These are phyloP conservation scores for Clathrus columnatus DNA, from an alignment of 768 basidiomycete species.

Conservation along the genomic window DNA sequence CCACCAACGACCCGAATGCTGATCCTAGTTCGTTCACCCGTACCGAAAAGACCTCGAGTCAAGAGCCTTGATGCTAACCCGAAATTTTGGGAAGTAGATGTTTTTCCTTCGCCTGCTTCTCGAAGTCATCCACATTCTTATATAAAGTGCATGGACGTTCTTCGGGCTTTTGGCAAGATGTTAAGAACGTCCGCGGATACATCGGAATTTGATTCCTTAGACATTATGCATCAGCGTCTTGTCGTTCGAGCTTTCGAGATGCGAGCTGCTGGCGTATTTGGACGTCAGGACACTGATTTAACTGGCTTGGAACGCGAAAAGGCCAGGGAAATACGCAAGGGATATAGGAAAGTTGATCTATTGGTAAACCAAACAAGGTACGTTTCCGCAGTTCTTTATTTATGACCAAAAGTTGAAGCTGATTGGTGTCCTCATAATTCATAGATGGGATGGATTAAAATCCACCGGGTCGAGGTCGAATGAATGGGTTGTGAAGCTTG, in stretches of 20 bases:
- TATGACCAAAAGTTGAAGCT: neutral
- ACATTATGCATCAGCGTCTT: neutral
- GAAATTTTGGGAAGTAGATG: neutral
- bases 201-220: neutral
- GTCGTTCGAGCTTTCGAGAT: neutral
- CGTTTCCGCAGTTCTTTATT: neutral
- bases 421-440: neutral
- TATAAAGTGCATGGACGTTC: neutral
- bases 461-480: neutral
- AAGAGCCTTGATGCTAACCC: neutral
- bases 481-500: neutral
- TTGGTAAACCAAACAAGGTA: neutral
- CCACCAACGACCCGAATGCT: neutral
- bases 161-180: neutral
- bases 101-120: neutral
- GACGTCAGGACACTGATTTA: neutral
- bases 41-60: neutral
- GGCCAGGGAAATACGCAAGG: neutral
- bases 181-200: neutral
- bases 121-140: neutral
- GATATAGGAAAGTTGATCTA: neutral
- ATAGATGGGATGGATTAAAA: neutral
- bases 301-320: neutral
- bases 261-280: neutral
- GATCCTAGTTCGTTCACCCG: neutral